Conservation (phyloP, 495 filamentous ascomycete genomes). For the Hyaloscypha variabilis region DNA sequence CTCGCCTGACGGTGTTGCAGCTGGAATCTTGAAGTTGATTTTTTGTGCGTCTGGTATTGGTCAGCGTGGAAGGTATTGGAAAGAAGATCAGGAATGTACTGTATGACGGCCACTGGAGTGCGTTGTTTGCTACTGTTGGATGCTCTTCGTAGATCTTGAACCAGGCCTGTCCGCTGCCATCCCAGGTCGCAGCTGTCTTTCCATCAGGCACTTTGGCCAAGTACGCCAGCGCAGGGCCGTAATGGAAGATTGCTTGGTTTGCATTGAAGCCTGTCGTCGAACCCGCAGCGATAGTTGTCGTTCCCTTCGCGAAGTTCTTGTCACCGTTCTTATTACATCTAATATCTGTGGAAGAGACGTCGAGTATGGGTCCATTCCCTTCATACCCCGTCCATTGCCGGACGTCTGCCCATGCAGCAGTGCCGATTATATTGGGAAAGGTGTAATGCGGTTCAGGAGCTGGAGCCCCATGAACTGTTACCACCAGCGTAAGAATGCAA, state of each 20-base stretch:
- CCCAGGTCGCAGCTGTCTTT: constrained; percentile 39
- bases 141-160: constrained; percentile 52
- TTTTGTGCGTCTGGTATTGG: not conserved
- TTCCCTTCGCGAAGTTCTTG: constrained; percentile 8
- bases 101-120: not conserved
- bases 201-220: constrained; percentile 56
- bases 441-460: not conserved
- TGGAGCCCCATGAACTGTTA: not conserved
- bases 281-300: constrained; percentile 48
- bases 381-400: not conserved
- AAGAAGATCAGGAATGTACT: not conserved
- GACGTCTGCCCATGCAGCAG: not conserved
- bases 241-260: constrained; percentile 56
- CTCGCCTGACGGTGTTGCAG: not conserved
- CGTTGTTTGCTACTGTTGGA: constrained; percentile 34
- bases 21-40: not conserved
- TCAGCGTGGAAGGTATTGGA: not conserved
- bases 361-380: not conserved
- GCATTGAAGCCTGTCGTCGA: constrained; percentile 50
- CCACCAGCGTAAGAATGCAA: too few relatives aligned
- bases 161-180: constrained; percentile 57
- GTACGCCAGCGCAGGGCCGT: constrained; percentile 56
- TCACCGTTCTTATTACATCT: not conserved
- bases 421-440: not conserved
- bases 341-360: not conserved